Conservation (phyloP, 2,329 filamentous ascomycete genomes). For the Acephala macrosclerotiorum region DNA sequence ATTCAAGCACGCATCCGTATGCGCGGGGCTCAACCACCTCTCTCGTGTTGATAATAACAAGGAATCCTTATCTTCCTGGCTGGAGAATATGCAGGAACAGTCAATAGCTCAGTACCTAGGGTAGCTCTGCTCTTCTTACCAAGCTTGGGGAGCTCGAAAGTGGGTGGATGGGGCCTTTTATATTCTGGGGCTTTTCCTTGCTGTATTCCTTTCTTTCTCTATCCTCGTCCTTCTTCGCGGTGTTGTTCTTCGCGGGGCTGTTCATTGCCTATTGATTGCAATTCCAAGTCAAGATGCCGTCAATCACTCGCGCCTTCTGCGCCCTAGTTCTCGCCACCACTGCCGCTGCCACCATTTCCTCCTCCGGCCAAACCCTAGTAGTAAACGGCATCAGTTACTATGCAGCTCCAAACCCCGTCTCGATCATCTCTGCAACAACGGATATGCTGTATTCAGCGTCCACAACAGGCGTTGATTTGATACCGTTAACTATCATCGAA, state of each 20-base stretch:
- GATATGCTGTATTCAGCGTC: conserved; percentile 25
- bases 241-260: background rate
- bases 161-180: background rate
- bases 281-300: background rate
- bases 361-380: conserved; percentile 28
- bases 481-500: conserved; percentile 40
- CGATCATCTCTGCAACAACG: conserved; percentile 31
- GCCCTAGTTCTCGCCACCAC: conserved; percentile 11
- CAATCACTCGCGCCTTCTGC: conserved; percentile 1
- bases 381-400: conserved; percentile 46
- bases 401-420: conserved; percentile 35
- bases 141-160: background rate
- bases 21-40: background rate
- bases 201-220: background rate
- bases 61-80: background rate
- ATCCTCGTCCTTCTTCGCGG: background rate
- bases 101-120: conserved; percentile 10
- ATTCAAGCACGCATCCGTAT: background rate
- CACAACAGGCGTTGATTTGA: conserved; percentile 31
- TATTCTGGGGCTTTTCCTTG: background rate
- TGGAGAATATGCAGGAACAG: conserved; percentile 4
- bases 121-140: background rate
- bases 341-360: conserved; percentile 21
- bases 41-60: background rate
- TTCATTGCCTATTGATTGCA: too few relatives aligned